A percentile compares a stretch with the other conserved stretches of the same genome.
Conservation (phyloP, 345 rosid genomes). For the Rubroshorea leprosula region DNA sequence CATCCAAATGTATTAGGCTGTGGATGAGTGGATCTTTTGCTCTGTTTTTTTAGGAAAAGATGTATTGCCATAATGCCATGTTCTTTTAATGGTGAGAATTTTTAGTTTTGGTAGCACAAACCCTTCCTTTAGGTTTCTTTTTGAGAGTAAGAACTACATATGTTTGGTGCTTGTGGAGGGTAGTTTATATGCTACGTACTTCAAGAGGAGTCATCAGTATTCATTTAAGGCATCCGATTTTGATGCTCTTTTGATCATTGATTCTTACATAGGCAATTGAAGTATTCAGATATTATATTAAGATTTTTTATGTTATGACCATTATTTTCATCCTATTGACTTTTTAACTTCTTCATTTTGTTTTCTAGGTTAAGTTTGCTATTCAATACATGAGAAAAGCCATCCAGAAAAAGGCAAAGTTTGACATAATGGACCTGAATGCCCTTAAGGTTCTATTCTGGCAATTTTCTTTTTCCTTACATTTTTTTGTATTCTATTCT, state of each 20-base stretch:
- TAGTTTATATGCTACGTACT: neutral
- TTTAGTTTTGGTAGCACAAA: too few species aligned
- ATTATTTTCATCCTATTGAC: neutral
- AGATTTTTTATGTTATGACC: neutral
- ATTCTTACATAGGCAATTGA: neutral
- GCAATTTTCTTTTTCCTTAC: neutral
- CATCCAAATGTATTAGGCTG: neutral
- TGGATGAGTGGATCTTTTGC: neutral
- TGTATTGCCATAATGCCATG: too few species aligned
- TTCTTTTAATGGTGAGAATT: neutral
- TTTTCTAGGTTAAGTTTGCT: constrained; percentile 80
- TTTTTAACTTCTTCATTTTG: constrained; percentile 1
- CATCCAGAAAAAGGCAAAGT: constrained; percentile 79
- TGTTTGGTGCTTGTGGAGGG: neutral
- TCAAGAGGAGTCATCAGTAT: neutral
- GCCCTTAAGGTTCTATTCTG: constrained; percentile 56
- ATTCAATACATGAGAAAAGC: constrained; percentile 77
- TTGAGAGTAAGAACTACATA: neutral
- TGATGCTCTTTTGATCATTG: neutral
- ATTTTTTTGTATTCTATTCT: neutral
- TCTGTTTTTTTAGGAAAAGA: too few species aligned
- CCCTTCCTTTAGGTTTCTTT: too few species aligned
- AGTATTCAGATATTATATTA: neutral
- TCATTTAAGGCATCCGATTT: neutral
- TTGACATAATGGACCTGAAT: constrained; percentile 72